Conservation (phyloP, 768 basidiomycete species). For the Boletus barrowsii region DNA sequence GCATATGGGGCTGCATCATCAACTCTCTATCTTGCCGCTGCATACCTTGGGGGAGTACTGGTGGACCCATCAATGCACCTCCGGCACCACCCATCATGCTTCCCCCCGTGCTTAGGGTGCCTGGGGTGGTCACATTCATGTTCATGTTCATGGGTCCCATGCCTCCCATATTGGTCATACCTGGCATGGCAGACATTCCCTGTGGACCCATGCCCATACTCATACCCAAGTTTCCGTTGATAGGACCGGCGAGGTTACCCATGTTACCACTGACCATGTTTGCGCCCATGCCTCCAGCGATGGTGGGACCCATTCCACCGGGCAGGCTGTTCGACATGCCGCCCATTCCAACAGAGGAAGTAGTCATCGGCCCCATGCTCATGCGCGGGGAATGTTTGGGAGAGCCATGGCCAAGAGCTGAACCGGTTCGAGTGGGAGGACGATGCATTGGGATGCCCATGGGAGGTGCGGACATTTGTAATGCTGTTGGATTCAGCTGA, state of each 20-base stretch:
- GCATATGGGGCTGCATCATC: constrained; percentile 27
- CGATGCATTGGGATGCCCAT: constrained; percentile 27
- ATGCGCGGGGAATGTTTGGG: constrained; percentile 30
- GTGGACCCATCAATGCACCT: constrained; percentile 40
- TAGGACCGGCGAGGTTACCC: constrained; percentile 2
- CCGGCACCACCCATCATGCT: constrained; percentile 29
- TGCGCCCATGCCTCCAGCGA: constrained; percentile 15
- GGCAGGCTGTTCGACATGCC: constrained; percentile 13
- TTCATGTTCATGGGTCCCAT: constrained; percentile 25
- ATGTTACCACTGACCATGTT: constrained; percentile 7
- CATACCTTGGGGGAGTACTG: constrained; percentile 30
- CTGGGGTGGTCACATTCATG: constrained; percentile 13
- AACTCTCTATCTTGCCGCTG: constrained; percentile 21
- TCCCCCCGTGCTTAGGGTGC: constrained; percentile 20
- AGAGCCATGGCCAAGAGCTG: constrained; percentile 26
- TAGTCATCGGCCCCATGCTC: constrained; percentile 16
- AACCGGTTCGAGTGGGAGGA: constrained; percentile 30
- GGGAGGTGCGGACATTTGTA: constrained; percentile 16
- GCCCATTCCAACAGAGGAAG: constrained; percentile 7
- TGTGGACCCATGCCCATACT: constrained; percentile 13
- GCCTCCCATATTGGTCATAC: constrained; percentile 14
- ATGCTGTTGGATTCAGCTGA: constrained; percentile 15
- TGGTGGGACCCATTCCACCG: constrained; percentile 12
- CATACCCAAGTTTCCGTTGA: constrained; percentile 16
- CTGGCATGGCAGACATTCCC: constrained; percentile 14